Evolutionary conservation across 1,284 basidiomycete genomes (phyloP).

Genomic region (Baeospora myosura): DNA sequence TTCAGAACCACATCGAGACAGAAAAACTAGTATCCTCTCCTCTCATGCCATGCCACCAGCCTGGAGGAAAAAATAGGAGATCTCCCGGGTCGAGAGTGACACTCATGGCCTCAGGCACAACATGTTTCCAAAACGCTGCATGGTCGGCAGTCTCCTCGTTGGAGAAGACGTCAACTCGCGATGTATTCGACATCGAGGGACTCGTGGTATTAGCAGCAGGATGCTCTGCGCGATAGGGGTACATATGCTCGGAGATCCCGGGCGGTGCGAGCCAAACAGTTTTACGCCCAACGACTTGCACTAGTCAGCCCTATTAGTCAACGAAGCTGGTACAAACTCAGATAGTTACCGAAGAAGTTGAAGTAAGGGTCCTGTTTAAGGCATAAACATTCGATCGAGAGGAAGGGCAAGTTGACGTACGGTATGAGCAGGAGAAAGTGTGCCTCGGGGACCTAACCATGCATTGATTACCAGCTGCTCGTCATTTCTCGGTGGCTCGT

Average conservation of each 20-base stretch:
- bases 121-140: constrained; percentile 49
- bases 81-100: constrained; percentile 75
- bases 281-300: constrained; percentile 84
- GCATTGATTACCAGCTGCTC: constrained; percentile 73
- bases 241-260: constrained; percentile 44
- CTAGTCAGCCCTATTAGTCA: constrained; percentile 31
- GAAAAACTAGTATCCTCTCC: constrained; percentile 73
- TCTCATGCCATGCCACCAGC: constrained; percentile 92
- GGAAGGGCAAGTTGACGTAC: constrained; percentile 38
- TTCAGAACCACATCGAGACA: constrained; percentile 77
- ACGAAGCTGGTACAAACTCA: constrained; percentile 7
- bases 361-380: constrained; percentile 78
- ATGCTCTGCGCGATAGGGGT: constrained; percentile 29
- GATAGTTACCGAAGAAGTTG: constrained; percentile 74
- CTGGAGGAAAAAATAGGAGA: constrained; percentile 78
- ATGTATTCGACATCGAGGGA: constrained; percentile 57
- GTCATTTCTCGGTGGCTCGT: constrained; percentile 60
- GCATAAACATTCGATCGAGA: constrained; percentile 6
- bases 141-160: constrained; percentile 22
- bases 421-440: constrained; percentile 86
- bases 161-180: constrained; percentile 61
- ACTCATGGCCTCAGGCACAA: constrained; percentile 58
- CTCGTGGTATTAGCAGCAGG: constrained; percentile 31
- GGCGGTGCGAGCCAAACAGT: constrained; percentile 92
- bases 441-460: constrained; percentile 81